Conservation (phyloP, 371 early-diverging fungal genomes). For the Entomophthora muscae region DNA sequence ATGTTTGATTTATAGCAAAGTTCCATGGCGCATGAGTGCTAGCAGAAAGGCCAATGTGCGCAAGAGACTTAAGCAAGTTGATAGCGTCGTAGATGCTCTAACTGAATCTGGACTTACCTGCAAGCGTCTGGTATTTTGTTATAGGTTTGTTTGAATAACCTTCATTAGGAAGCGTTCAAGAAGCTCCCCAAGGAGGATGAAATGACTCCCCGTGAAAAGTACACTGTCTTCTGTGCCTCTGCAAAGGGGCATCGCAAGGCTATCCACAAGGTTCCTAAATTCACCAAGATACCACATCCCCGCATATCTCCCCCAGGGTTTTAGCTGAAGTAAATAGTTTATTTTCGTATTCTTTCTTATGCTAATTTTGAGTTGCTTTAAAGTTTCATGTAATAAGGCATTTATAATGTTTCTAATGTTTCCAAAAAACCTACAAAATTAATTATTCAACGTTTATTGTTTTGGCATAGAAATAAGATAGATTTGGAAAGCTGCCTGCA, state of each 20-base stretch:
- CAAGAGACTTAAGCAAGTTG: slow-evolving; percentile 77
- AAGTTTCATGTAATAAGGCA: too few relatives aligned
- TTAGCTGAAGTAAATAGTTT: too few relatives aligned
- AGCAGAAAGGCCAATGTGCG: slow-evolving; percentile 89
- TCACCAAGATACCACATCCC: slow-evolving; percentile 70
- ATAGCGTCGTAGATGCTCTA: slow-evolving; percentile 69
- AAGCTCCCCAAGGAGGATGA: slow-evolving; percentile 63
- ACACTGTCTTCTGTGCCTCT: slow-evolving; percentile 74
- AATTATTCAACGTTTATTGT: too few relatives aligned
- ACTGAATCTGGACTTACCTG: slow-evolving; percentile 73
- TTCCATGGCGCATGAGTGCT: slow-evolving; percentile 66
- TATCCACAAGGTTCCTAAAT: slow-evolving; percentile 89
- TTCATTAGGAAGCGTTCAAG: slow-evolving; percentile 41
- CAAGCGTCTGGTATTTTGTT: slow-evolving; percentile 47
- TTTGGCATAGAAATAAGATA: too few relatives aligned
- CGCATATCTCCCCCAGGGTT: slow-evolving; percentile 67
- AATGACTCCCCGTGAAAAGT: slow-evolving; percentile 80
- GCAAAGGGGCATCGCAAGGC: slow-evolving; percentile 75
- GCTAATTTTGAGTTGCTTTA: too few relatives aligned
- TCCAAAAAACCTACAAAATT: too few relatives aligned
- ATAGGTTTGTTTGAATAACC: background rate
- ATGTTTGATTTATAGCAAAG: slow-evolving; percentile 23
- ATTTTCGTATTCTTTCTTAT: too few relatives aligned
- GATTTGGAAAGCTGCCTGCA: too few relatives aligned
- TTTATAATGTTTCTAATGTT: too few relatives aligned